Percentiles rank a stretch among this genome's conserved stretches.
These are phyloP conservation scores for Periglandula ipomoeae DNA, from an alignment of 2,329 filamentous ascomycete species.

Conservation along the genomic window DNA sequence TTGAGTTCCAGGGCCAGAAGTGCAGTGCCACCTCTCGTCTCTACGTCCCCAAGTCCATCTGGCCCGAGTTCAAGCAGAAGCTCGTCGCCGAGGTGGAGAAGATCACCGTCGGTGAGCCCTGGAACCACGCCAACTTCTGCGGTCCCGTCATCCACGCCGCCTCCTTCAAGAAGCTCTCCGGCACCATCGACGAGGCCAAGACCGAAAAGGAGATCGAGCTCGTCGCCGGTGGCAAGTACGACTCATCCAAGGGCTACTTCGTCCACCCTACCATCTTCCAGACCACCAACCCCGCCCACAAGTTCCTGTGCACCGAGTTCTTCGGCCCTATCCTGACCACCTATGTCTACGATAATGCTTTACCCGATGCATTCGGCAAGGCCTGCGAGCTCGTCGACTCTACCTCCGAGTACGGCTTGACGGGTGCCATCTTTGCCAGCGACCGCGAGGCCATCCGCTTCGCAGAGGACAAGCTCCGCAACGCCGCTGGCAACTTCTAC, in stretches of 20 bases:
- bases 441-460: conserved; percentile 57
- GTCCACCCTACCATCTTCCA: conserved; percentile 76
- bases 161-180: conserved; percentile 71
- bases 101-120: conserved; percentile 61
- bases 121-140: conserved; percentile 68
- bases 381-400: conserved; percentile 57
- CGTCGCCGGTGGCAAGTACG: conserved; percentile 66
- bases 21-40: conserved; percentile 76
- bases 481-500: conserved; percentile 77
- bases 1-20: conserved; percentile 88
- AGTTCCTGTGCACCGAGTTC: conserved; percentile 67
- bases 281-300: conserved; percentile 64
- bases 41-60: conserved; percentile 69
- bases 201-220: conserved; percentile 63
- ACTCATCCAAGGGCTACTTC: conserved; percentile 71
- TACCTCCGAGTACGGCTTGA: conserved; percentile 70
- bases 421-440: conserved; percentile 64
- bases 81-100: conserved; percentile 60
- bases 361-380: conserved; percentile 45
- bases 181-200: conserved; percentile 73
- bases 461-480: conserved; percentile 62
- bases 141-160: conserved; percentile 78
- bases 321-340: conserved; percentile 71
- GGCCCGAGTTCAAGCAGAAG: conserved; percentile 60
- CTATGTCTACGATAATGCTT: conserved; percentile 68